Evolutionary conservation across 176 grass and related monocot species (phyloP).

Genomic region (Dactylis glomerata): DNA sequence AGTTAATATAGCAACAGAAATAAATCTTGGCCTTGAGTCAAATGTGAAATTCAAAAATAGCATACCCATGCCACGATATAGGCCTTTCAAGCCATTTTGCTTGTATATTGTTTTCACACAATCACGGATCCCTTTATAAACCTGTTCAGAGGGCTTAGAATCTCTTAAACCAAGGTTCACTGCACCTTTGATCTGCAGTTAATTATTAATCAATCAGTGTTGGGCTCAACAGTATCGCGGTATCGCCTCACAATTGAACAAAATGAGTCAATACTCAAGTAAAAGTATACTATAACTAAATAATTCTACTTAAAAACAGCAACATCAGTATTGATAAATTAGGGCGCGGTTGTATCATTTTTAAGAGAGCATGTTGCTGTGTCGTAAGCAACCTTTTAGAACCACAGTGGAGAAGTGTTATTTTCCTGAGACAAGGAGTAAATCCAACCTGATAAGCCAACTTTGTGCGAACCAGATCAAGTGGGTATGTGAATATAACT

Average conservation of each 20-base stretch:
- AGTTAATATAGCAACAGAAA: slow-evolving; percentile 11
- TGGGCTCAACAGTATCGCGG: background rate
- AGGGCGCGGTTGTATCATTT: background rate
- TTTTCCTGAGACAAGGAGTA: background rate
- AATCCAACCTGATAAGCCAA: slow-evolving; percentile 79
- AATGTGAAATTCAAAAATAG: slow-evolving; percentile 5
- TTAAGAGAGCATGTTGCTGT: background rate
- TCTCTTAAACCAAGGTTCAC: slow-evolving; percentile 45
- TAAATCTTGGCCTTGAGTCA: background rate
- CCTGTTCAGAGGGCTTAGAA: slow-evolving; percentile 45
- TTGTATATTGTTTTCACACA: slow-evolving; percentile 78
- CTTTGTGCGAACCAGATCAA: slow-evolving; percentile 93
- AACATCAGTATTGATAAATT: slow-evolving; percentile 6
- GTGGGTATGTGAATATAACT: slow-evolving; percentile 91
- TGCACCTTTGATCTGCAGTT: slow-evolving; percentile 65
- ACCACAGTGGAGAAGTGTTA: background rate
- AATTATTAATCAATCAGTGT: slow-evolving; percentile 21
- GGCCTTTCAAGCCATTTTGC: slow-evolving; percentile 79
- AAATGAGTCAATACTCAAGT: background rate
- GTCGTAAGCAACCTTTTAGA: background rate
- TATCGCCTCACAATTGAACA: background rate
- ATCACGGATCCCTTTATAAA: slow-evolving; percentile 89
- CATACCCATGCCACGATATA: slow-evolving; percentile 88
- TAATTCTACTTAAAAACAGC: background rate
- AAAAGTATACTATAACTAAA: background rate